These are phyloP conservation scores for Amoebophrya sp. DNA, from an alignment of 169 alveolate species.

Conservation along the genomic window DNA sequence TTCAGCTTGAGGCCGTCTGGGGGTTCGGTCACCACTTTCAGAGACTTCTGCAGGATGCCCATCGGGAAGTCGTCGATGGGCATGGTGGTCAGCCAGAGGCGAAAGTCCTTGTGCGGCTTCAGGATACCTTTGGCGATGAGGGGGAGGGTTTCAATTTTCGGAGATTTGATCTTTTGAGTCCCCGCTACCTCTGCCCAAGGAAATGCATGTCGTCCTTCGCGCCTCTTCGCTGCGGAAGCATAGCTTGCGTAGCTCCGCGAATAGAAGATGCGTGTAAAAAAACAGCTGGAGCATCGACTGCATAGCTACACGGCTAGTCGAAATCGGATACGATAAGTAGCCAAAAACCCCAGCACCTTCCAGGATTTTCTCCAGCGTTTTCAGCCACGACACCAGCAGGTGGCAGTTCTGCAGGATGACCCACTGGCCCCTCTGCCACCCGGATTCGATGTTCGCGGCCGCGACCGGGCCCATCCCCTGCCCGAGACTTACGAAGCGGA, in stretches of 20 bases:
- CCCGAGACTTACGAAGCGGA: constrained; percentile 74
- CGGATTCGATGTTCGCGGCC: constrained; percentile 52
- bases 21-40: constrained; percentile 85
- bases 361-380: constrained; percentile 67
- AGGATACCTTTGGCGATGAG: constrained; percentile 48
- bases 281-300: too few relatives aligned
- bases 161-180: too few relatives aligned
- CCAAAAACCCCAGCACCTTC: too few relatives aligned
- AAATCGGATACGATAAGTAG: too few relatives aligned
- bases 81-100: constrained; percentile 87
- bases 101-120: constrained; percentile 77
- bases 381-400: constrained; percentile 74
- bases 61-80: constrained; percentile 84
- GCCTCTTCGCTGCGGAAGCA: too few relatives aligned
- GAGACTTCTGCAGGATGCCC: constrained; percentile 73
- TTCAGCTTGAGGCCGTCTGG: constrained; percentile 88
- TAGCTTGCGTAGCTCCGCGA: too few relatives aligned
- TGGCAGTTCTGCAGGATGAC: constrained; percentile 84
- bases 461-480: constrained; percentile 83
- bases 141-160: too few relatives aligned
- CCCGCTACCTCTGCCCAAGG: too few relatives aligned
- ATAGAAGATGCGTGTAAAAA: too few relatives aligned
- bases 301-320: too few relatives aligned
- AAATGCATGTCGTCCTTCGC: too few relatives aligned
- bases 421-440: constrained; percentile 76